Base-by-base conservation (phyloP, 441 rosid genomes). In the Dalechampia spathulata region DNA sequence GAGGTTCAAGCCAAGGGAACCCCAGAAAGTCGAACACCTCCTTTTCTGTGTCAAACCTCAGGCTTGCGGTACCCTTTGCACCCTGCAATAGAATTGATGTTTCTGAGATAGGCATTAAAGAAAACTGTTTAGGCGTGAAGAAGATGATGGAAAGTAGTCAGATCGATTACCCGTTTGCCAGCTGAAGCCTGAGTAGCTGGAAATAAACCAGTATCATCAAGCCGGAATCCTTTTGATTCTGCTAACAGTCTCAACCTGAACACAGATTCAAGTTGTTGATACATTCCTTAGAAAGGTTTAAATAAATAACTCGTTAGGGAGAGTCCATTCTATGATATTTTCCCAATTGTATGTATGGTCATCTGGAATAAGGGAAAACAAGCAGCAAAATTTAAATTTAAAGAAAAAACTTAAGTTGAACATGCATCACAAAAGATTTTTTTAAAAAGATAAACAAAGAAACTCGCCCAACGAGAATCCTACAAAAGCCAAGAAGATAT, bases 201-300 rank as follows among this genome's bases (percentile, higher is more conserved):
- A 72, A 80, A 89, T 20, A 92, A 67, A 36, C 96, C 97, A 13
- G 92, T 89, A 62, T 92, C 99, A 55, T 89, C 99, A 23, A 89
- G 96, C 52, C 76, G 71, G 72, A 55, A 89, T 49, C 97, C 96
- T 74, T 85, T 89, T 17, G 97, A 81, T 44, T 89, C 92, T 21
- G 97, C 94, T 32, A 92, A 72, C 73, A 89, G 65, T 74, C 99
- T 86, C 74, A 92, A 66, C 84, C 97, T 92, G 80, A 69, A 76
- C 19, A 34, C 47, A 19, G 13, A n/a, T n/a, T 15, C 19, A 52
- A 22, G 30, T n/a, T 47, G 17, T 61, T 17, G n/a, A 14, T 22
- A 41, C 13, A 17, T 12, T 30, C 45, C 49, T 16, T 16, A 36
- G 19, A 30, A 30, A 30, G 8, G 8, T 30, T 30, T 4, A 30